Evolutionary conservation across 1,139 yeast genomes (phyloP).

Genomic region (Hemisphaericaspora subhashii): DNA sequence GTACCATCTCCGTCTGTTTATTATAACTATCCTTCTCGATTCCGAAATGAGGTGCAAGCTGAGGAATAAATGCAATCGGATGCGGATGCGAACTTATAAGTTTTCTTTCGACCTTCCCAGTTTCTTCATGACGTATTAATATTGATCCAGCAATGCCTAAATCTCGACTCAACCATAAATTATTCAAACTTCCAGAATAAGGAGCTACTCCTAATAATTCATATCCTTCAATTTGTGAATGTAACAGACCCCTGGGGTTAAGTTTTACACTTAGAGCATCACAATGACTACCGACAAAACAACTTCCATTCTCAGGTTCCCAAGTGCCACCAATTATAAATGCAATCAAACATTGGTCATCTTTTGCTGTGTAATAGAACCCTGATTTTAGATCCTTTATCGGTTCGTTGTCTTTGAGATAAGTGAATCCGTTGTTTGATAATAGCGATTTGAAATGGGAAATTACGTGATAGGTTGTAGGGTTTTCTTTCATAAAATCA

Average conservation of each 20-base stretch:
- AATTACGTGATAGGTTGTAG: conserved; percentile 64
- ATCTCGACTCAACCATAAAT: conserved; percentile 66
- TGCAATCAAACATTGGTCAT: conserved; percentile 56
- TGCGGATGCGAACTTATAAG: conserved; percentile 59
- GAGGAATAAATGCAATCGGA: conserved; percentile 65
- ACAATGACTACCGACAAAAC: conserved; percentile 59
- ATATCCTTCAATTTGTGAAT: conserved; percentile 51
- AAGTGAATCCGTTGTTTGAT: conserved; percentile 51
- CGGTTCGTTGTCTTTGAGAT: conserved; percentile 49
- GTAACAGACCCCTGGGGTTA: conserved; percentile 41
- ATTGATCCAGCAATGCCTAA: conserved; percentile 67
- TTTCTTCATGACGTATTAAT: conserved; percentile 35
- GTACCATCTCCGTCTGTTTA: conserved; percentile 62
- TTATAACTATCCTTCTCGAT: conserved; percentile 56
- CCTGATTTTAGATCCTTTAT: conserved; percentile 36
- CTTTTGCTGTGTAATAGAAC: conserved; percentile 53
- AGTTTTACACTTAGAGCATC: conserved; percentile 59
- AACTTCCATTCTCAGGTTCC: conserved; percentile 57
- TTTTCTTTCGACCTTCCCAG: conserved; percentile 35
- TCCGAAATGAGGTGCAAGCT: conserved; percentile 69
- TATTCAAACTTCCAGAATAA: conserved; percentile 58
- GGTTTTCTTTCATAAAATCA: conserved; percentile 57
- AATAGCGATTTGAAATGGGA: conserved; percentile 42
- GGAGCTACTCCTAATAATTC: conserved; percentile 67
- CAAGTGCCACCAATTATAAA: conserved; percentile 59